Conservation (phyloP, 371 early-diverging fungal genomes). For the Mucor indicus region DNA sequence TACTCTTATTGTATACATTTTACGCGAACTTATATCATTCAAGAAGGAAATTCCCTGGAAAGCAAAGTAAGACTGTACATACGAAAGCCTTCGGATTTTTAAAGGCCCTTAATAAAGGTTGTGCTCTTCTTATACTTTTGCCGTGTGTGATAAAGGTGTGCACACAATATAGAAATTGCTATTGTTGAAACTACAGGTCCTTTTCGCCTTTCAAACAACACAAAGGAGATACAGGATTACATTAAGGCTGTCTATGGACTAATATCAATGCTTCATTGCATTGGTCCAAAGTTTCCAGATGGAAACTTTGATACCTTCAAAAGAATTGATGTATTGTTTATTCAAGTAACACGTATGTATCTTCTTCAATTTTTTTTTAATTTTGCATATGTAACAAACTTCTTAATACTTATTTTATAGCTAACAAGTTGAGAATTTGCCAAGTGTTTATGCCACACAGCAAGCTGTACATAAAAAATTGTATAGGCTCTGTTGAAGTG, state of each 20-base stretch:
- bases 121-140: too few relatives aligned
- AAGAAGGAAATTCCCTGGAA: too few relatives aligned
- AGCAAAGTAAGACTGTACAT: too few relatives aligned
- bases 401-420: conserved; percentile 8
- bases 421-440: conserved; percentile 12
- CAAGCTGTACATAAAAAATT: conserved; percentile 17
- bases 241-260: conserved; percentile 22
- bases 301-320: conserved; percentile 20
- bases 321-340: conserved; percentile 16
- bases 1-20: too few relatives aligned
- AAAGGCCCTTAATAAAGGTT: too few relatives aligned
- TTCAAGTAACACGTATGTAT: conserved; percentile 23
- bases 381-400: conserved; percentile 6
- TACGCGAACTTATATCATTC: too few relatives aligned
- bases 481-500: conserved; percentile 10
- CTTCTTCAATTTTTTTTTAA: conserved; percentile 20
- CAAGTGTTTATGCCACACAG: conserved; percentile 13
- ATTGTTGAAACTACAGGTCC: conserved; percentile 20
- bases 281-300: conserved; percentile 14
- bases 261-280: conserved; percentile 15
- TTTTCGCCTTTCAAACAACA: conserved; percentile 13
- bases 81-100: too few relatives aligned
- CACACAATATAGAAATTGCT: conserved; percentile 13
- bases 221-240: conserved; percentile 18
- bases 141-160: too few relatives aligned